Evolutionary conservation across 345 rosid genomes (phyloP).

Genomic region (Excoecaria agallocha): DNA sequence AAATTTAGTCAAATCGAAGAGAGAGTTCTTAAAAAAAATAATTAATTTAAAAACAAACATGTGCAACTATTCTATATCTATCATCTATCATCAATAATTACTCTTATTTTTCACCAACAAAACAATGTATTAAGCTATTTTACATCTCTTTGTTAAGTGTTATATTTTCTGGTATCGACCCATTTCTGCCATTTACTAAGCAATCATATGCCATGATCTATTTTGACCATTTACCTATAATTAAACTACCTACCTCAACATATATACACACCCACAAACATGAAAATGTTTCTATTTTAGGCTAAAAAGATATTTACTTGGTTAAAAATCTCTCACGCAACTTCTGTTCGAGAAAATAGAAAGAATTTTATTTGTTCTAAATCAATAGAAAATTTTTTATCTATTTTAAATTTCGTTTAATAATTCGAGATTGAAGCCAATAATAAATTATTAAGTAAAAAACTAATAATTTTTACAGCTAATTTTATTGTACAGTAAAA

Average conservation of each 20-base stretch:
- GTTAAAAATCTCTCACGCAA: no score
- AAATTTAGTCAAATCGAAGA: neutral
- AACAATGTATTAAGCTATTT: neutral
- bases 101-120: neutral
- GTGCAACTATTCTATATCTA: neutral
- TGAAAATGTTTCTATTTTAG: neutral
- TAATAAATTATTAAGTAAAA: no score
- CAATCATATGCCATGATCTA: neutral
- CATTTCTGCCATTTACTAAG: neutral
- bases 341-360: no score
- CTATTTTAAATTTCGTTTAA: no score
- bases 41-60: neutral
- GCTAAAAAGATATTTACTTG: no score
- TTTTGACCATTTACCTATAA: neutral
- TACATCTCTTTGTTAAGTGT: neutral
- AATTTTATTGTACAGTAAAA: no score
- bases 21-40: neutral
- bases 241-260: neutral
- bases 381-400: no score
- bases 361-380: no score
- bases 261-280: neutral
- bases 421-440: no score
- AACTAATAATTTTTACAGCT: no score
- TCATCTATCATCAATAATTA: neutral
- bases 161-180: neutral